Base-by-base conservation (phyloP, 202 grass and related monocot species). In the Musa balbisiana region DNA sequence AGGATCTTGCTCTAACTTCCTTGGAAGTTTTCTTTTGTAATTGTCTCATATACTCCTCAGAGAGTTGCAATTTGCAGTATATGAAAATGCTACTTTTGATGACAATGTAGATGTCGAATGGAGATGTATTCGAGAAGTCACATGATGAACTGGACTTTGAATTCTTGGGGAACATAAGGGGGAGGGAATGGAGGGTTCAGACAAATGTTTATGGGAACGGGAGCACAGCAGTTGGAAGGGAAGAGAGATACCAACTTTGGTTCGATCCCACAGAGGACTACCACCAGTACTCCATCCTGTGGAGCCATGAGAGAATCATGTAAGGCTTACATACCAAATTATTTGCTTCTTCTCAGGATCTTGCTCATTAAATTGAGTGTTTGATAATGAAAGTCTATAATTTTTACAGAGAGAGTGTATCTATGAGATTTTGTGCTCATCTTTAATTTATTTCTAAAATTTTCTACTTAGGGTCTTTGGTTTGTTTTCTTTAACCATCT, bases 121-220 rank as follows among this genome's bases (percentile, higher is more conserved):
- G 56, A 60, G 56, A 60, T 60, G 56, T 60, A 60, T 60, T n/a
- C 17, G 56, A 60, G 56, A 43, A 43, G 33, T 43, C 33, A 43
- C 33, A 43, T 43, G 33, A 43, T 43, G 33, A 43, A 65, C 78
- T 88, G 55, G 86, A 88, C 53, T 88, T 84, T 8, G 86, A 88
- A 78, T 88, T 88, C 79, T 69, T 88, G 33, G 33, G 33, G 33
- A 43, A 43, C 33, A 43, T 43, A 43, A 43, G 33, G 33, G 33
- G 33, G 33, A 81, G 66, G 53, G 78, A 84, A 26, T 88, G 86
- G 86, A 79, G 82, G 62, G 73, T 88, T 64, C 86, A 88, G 76
- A 88, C 82, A 23, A 88, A 84, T 21, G 74, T 88, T 3, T 88
- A 88, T 2, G 86, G 86, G 52, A 88, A 88, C 64, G 86, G 82